Percentiles rank a stretch among this genome's conserved stretches.
phyloP scores from a whole-genome alignment of 768 basidiomycete genomes.

The Neoboletus subvelutipes region DNA sequence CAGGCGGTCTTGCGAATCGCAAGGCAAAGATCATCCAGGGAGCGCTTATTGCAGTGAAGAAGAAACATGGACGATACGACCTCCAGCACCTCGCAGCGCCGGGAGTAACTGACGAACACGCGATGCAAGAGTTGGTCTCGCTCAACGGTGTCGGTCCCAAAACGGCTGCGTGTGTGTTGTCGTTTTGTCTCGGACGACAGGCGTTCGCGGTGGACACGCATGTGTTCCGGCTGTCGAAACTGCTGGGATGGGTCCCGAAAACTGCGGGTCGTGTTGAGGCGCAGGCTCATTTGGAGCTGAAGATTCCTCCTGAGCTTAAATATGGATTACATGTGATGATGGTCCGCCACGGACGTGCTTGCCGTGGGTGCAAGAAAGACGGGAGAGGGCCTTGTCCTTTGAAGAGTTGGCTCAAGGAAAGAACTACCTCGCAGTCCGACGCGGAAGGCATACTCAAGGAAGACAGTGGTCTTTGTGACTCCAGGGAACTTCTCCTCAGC shows the following conservation, averaged over 20 bases:
- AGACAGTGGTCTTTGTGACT: background rate
- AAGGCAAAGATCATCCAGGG: constrained; percentile 57
- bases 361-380: constrained; percentile 51
- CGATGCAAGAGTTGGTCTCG: constrained; percentile 56
- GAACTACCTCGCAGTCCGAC: constrained; percentile 15
- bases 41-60: constrained; percentile 42
- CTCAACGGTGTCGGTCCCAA: constrained; percentile 62
- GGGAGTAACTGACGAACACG: constrained; percentile 41
- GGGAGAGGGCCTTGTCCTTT: constrained; percentile 35
- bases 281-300: constrained; percentile 56
- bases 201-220: constrained; percentile 68
- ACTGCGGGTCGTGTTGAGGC: constrained; percentile 48
- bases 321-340: constrained; percentile 58
- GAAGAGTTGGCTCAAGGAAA: constrained; percentile 37
- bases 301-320: constrained; percentile 52
- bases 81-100: constrained; percentile 49
- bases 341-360: constrained; percentile 54
- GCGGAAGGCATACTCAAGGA: constrained; percentile 11
- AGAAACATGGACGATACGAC: constrained; percentile 52
- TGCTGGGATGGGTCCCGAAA: constrained; percentile 44
- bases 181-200: constrained; percentile 59
- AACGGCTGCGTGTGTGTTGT: constrained; percentile 60
- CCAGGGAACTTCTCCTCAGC: background rate
- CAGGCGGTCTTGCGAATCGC: constrained; percentile 59
- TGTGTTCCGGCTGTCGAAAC: constrained; percentile 51